Percentiles rank a stretch among this genome's conserved stretches.
These are phyloP conservation scores for Arabis alpina DNA, from an alignment of 345 rosid species.

Conservation along the genomic window DNA sequence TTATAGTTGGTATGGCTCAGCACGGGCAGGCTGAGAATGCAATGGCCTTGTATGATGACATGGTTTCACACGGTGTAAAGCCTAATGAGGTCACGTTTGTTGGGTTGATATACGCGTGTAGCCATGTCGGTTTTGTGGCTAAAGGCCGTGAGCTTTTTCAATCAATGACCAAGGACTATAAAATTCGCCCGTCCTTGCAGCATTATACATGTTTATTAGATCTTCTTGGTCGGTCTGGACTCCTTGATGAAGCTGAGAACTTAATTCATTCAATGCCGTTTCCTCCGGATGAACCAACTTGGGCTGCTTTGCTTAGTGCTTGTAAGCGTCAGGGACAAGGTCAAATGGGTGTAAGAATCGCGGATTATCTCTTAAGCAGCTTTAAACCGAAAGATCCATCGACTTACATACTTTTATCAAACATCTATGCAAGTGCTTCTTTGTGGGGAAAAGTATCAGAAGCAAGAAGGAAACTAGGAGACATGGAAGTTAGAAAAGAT, in stretches of 20 bases:
- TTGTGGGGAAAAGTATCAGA: conserved; percentile 63
- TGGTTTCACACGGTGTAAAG: conserved; percentile 65
- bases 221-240: conserved; percentile 81
- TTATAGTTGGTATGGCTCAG: conserved; percentile 81
- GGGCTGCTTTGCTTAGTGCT: conserved; percentile 85
- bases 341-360: conserved; percentile 56
- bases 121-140: conserved; percentile 72
- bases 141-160: conserved; percentile 66
- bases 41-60: conserved; percentile 60
- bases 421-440: conserved; percentile 59
- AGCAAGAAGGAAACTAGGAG: conserved; percentile 61
- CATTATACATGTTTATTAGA: conserved; percentile 82
- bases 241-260: conserved; percentile 67
- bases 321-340: conserved; percentile 62
- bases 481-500: conserved; percentile 57
- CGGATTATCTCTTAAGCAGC: conserved; percentile 53
- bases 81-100: conserved; percentile 84
- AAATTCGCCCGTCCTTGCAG: conserved; percentile 66
- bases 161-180: conserved; percentile 59
- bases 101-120: conserved; percentile 80
- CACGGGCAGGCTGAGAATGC: conserved; percentile 74
- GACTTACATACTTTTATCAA: conserved; percentile 67
- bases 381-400: conserved; percentile 67
- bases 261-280: conserved; percentile 65
- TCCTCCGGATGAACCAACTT: conserved; percentile 78